Evolutionary conservation across 805 yeast genomes (phyloP), one percentile per base, ranked within the genome.

Genomic region (Candida dendrica): DNA sequence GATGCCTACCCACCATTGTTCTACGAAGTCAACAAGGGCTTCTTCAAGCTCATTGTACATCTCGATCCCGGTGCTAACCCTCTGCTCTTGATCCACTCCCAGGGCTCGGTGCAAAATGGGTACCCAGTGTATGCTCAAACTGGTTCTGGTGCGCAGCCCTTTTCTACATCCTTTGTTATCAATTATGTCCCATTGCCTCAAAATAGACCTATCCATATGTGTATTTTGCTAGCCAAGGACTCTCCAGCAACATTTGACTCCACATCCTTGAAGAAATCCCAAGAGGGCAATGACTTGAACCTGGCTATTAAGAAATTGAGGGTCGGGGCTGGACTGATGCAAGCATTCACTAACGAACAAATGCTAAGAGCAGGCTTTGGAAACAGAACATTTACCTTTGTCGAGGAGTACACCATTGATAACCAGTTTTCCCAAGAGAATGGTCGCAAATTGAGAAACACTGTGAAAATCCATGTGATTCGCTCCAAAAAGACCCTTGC

Each of bases 301-400:
- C 58, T 80, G 5, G 96, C 96, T 1, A 65, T 84, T 16, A 69
- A 67, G 48, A 87, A 87, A 57, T 58, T 91, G 48, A 76, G 93
- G 52, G 76, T 88, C 46, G 96, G 86, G 3, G 95, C 84, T 4
- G 71, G 95, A 51, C 61, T 90, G 61, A 86, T 87, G 95, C 91
- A 87, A 53, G 95, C 96, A 1, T 89, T 75, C 60, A 90, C 97
- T 0, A 80, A 79, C 51, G 97, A 90, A 51, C 96, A 89, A 56
- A 87, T 91, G 95, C 60, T 78, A 41, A 66, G 81, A 33, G 73
- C 77, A 37, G 90, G 93, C 0, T 75, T 86, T 55, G 95, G 96
- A 10, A 75, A 80, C 48, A 67, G 97, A 46, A 71, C 84, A 4
- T 88, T 88, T 61, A 77, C 77, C 46, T 84, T 88, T 48, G 79